Evolutionary conservation across 805 yeast genomes (phyloP).

Genomic region (Saccharomycopsis guyanensis): DNA sequence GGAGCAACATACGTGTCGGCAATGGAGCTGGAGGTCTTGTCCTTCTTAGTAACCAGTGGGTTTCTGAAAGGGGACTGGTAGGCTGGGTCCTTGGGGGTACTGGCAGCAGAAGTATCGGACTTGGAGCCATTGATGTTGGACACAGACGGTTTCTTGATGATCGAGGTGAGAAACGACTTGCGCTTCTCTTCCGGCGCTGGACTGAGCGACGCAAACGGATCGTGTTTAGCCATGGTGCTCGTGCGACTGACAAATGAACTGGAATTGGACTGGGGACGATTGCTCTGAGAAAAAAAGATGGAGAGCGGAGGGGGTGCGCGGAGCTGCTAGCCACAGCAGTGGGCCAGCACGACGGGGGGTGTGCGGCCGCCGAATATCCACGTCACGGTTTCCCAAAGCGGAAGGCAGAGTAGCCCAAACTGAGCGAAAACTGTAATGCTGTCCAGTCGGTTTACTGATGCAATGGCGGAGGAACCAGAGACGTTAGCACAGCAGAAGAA

Average conservation of each 20-base stretch:
- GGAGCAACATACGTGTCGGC: constrained; percentile 16
- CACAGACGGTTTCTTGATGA: not conserved
- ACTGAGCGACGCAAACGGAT: constrained; percentile 19
- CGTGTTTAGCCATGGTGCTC: constrained; percentile 16
- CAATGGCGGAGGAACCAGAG: not conserved
- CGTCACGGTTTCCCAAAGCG: not conserved
- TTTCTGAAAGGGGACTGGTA: constrained; percentile 17
- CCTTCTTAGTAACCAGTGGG: constrained; percentile 2
- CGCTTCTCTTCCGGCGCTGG: constrained; percentile 11
- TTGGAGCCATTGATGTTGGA: not conserved
- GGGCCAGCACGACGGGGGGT: not conserved
- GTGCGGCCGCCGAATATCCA: not conserved
- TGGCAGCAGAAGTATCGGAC: not conserved
- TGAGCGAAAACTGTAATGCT: not conserved
- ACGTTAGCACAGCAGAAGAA: constrained; percentile 4
- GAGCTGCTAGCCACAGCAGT: not conserved
- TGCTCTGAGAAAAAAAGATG: not conserved
- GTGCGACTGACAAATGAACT: not conserved
- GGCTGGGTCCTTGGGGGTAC: not conserved
- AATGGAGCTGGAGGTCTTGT: constrained; percentile 5
- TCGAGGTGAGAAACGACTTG: constrained; percentile 15
- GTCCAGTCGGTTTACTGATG: not conserved
- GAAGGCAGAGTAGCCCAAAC: not conserved
- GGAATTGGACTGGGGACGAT: not conserved
- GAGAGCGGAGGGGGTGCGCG: not conserved